Conservation (phyloP, 169 alveolate genomes). For the Plasmodium relictum region DNA sequence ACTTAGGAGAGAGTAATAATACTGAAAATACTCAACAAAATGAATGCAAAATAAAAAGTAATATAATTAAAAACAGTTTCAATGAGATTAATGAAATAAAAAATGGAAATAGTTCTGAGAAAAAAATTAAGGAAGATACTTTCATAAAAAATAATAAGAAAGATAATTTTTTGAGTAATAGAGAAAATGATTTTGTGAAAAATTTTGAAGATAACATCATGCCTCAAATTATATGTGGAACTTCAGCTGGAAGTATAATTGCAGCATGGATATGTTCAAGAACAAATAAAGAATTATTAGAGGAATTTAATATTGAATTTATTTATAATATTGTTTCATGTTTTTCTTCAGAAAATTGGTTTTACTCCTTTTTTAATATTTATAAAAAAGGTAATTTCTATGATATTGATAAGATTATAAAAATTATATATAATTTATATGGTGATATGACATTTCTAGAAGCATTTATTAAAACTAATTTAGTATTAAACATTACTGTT, state of each 20-base stretch:
- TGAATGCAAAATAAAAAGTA: too few species aligned
- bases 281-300: slow-evolving; percentile 80
- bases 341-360: slow-evolving; percentile 78
- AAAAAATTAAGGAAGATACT: too few species aligned
- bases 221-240: slow-evolving; percentile 86
- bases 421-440: slow-evolving; percentile 60
- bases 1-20: too few species aligned
- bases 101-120: too few species aligned
- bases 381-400: slow-evolving; percentile 80
- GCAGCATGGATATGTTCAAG: slow-evolving; percentile 88
- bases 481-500: slow-evolving; percentile 85
- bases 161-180: neutral
- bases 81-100: too few species aligned
- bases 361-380: slow-evolving; percentile 78
- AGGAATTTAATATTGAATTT: slow-evolving; percentile 76
- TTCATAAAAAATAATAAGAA: too few species aligned
- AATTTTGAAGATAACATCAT: slow-evolving; percentile 77
- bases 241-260: slow-evolving; percentile 87
- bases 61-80: too few species aligned
- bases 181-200: slow-evolving; percentile 35
- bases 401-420: slow-evolving; percentile 79
- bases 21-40: too few species aligned
- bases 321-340: slow-evolving; percentile 75
- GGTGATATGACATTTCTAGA: slow-evolving; percentile 85
- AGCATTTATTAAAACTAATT: slow-evolving; percentile 86